Evolutionary conservation across 164 flowering plant genomes (phyloP), one percentile per base, ranked within the genome.

Genomic region (Magnolia changhungtana): DNA sequence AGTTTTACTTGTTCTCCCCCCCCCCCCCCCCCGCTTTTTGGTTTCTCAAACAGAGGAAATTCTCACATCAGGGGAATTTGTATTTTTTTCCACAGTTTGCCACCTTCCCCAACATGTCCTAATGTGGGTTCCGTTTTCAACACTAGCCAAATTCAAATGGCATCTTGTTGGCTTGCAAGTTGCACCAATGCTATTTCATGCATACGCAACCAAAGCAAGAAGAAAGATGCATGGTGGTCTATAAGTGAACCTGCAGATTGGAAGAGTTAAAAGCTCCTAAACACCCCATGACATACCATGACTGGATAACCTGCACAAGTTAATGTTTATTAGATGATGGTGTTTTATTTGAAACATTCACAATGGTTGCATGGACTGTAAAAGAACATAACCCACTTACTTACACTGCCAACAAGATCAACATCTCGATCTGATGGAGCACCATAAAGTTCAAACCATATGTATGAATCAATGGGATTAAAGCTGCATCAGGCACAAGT

Each of bases 201-300:
- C 10, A 52, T 52, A 9, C 10, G 8, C 16, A 52, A 52, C 8
- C 59, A 52, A 8, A 52, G 59, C 31, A 52, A 9, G 16, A 52
- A 52, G 59, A 8, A 52, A 1, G 59, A 52, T 14, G 10, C 59
- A 8, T 52, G 59, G 16, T 52, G 59, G 16, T 14, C 59, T 14
- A 52, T 52, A 52, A 31, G 49, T 27, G 49, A 77, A 94, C 98
- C 98, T 95, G 97, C 75, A 95, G 78, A 84, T 95, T 95, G 50
- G 88, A 86, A 67, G 97, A 88, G 78, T 95, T 95, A 45, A 88
- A 92, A 70, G 95, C 95, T 72, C 98, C 97, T 67, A 95, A 78
- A 16, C 96, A 92, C 23, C 98, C 97, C 97, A 92, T 90, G 65
- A 95, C 92, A 81, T 91, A 92, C 97, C 97, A 92, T 64, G 98